Base-by-base conservation (phyloP, 768 basidiomycete genomes). In the Psilocybe azurescens region DNA sequence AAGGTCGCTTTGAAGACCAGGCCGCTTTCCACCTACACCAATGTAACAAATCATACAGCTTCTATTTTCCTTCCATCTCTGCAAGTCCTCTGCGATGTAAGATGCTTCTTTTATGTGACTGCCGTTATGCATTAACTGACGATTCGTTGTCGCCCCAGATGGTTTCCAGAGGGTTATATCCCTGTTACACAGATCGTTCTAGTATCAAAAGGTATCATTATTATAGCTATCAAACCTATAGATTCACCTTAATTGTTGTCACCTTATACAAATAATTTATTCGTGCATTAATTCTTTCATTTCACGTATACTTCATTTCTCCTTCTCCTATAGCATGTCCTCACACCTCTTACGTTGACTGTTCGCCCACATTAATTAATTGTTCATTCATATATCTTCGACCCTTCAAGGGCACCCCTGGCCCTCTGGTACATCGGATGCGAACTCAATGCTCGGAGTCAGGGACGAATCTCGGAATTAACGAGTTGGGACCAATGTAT, bases 1-100 rank as follows among this genome's bases (percentile, higher is more conserved):
- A 67, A 20, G 60, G 58, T 38, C 48, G 53, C 9, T 73, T 66
- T 57, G 72, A 71, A 39, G 52, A 61, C 57, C 53, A 57, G 28
- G 60, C 57, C 24, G 66, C 70, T 20, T 38, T 72, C 48, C 59
- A 53, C 20, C 61, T 65, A 36, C 73, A 74, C 53, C 39, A 58
- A 33, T 77, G 74, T 57, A 58, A 46, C 4, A 60, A 58, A 9
- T 29, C 53, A n/a, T 2, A 18, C 47, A n/a, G 29, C 30, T 48
- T 53, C 30, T 41, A 14, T 59, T 11, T 50, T 36, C 58, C 44
- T 50, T 48, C 33, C 24, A 44, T 60, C 55, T 66, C 55, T 16
- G 32, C 52, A 11, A 10, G 10, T 13, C n/a, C 52, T 53, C 32
- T 53, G 5, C 30, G 52, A 33, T 18, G 52, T 53, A 38, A 33